phyloP scores from a whole-genome alignment of 371 early-diverging fungal species.

The Mortierella sp. region DNA sequence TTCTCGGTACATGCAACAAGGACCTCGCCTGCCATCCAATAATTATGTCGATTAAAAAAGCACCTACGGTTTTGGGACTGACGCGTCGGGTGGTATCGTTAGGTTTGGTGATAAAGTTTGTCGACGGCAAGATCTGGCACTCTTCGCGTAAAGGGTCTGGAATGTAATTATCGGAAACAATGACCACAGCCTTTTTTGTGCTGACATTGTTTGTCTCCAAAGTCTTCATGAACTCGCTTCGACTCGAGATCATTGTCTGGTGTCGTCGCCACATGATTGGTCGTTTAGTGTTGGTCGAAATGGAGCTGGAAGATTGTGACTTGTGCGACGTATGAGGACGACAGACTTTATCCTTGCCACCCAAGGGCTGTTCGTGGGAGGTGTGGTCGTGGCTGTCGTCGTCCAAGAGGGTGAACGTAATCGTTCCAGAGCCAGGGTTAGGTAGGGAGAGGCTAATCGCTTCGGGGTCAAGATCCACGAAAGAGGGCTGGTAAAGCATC shows the following conservation, averaged over 20 bases:
- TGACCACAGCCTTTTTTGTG: slow-evolving; percentile 3
- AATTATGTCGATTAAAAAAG: no score
- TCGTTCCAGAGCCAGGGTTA: neutral
- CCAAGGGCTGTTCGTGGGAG: neutral
- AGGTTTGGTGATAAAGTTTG: slow-evolving; percentile 30
- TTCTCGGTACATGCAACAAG: neutral
- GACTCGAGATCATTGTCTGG: slow-evolving; percentile 49
- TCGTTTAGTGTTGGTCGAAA: slow-evolving; percentile 1
- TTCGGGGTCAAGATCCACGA: neutral
- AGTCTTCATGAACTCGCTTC: slow-evolving; percentile 48
- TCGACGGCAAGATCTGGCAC: slow-evolving; percentile 39
- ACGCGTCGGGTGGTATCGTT: slow-evolving; percentile 45
- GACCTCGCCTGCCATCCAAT: neutral
- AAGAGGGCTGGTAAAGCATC: slow-evolving; percentile 3
- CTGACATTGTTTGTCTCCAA: slow-evolving; percentile 15
- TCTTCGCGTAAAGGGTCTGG: slow-evolving; percentile 32
- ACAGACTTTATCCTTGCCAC: neutral
- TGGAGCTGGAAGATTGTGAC: slow-evolving; percentile 10
- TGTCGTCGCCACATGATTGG: slow-evolving; percentile 33
- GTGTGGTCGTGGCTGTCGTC: neutral
- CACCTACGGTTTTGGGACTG: slow-evolving; percentile 39
- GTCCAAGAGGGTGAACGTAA: neutral
- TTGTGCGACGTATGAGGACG: neutral
- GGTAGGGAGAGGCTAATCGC: neutral
- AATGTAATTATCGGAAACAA: slow-evolving; percentile 22